phyloP scores from a whole-genome alignment of 345 rosid genomes.

The Lepidium sativum region DNA sequence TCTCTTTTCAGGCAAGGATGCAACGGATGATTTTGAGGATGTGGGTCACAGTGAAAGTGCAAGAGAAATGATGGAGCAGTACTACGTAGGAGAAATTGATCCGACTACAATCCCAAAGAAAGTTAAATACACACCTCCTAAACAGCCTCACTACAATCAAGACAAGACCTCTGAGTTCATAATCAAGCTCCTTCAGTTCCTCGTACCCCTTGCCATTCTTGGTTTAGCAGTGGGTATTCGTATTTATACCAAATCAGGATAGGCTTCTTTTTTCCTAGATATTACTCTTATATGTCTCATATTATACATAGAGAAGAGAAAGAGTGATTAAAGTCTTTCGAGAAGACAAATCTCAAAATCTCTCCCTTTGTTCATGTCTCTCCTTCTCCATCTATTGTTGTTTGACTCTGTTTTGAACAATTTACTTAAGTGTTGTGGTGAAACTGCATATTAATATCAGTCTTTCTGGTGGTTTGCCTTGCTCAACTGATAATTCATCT shows the following conservation, averaged over 20 bases:
- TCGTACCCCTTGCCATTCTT: constrained; percentile 68
- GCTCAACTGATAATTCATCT: neutral
- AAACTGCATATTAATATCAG: constrained; percentile 2
- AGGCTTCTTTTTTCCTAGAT: constrained; percentile 11
- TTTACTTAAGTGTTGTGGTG: neutral
- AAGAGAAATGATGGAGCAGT: constrained; percentile 52
- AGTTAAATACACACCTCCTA: constrained; percentile 49
- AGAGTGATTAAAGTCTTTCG: neutral
- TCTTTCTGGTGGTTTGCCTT: neutral
- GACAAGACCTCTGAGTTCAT: constrained; percentile 82
- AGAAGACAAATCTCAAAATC: constrained; percentile 5
- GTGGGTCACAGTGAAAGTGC: constrained; percentile 59
- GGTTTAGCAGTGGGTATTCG: constrained; percentile 71
- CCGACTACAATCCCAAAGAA: constrained; percentile 49
- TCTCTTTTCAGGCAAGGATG: constrained; percentile 51
- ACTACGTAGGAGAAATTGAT: constrained; percentile 56
- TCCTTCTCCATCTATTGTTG: constrained; percentile 3
- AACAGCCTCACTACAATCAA: constrained; percentile 67
- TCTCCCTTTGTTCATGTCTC: constrained; percentile 13
- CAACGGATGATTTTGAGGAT: constrained; percentile 70
- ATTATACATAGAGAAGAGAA: neutral
- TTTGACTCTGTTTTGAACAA: neutral
- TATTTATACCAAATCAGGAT: constrained; percentile 49
- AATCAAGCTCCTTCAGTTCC: constrained; percentile 68
- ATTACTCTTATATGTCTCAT: neutral